phyloP scores from a whole-genome alignment of 1,284 basidiomycete species.

The Exobasidium cylindrosporum region DNA sequence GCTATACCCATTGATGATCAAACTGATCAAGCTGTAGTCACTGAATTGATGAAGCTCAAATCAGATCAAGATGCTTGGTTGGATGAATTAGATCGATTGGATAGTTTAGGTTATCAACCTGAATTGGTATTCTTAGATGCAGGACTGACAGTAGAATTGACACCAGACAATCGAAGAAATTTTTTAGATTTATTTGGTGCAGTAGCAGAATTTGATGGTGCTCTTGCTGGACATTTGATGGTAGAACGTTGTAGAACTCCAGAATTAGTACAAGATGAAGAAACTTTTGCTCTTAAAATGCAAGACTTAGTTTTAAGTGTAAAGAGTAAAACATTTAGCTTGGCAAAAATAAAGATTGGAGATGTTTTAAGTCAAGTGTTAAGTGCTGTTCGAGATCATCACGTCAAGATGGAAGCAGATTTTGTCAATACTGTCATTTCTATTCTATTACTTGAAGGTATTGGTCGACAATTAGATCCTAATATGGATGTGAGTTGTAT shows the following conservation, averaged over 20 bases:
- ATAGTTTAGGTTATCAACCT: conserved; percentile 76
- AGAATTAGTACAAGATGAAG: conserved; percentile 81
- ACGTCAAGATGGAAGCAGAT: conserved; percentile 98
- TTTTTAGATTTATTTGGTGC: conserved; percentile 96
- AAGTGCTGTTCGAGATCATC: conserved; percentile 81
- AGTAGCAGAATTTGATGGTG: conserved; percentile 93
- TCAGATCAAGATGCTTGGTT: conserved; percentile 68
- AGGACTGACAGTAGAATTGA: conserved; percentile 84
- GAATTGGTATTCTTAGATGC: conserved; percentile 96
- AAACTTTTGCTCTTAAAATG: conserved; percentile 95
- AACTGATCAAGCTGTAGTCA: conserved; percentile 63
- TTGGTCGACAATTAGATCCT: conserved; percentile 89
- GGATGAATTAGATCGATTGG: conserved; percentile 66
- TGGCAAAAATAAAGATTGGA: conserved; percentile 91
- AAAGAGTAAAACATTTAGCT: conserved; percentile 92
- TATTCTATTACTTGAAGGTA: conserved; percentile 89
- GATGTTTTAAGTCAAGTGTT: conserved; percentile 88
- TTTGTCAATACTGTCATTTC: conserved; percentile 97
- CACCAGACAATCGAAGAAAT: conserved; percentile 76
- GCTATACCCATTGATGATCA: conserved; percentile 61
- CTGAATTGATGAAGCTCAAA: conserved; percentile 64
- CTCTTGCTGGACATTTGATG: conserved; percentile 91
- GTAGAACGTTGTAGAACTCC: conserved; percentile 90
- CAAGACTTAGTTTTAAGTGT: conserved; percentile 89
- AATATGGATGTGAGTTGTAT: conserved; percentile 74